These are phyloP conservation scores for Phyllosticta citriasiana DNA, from an alignment of 2,329 filamentous ascomycete species.

Conservation along the genomic window DNA sequence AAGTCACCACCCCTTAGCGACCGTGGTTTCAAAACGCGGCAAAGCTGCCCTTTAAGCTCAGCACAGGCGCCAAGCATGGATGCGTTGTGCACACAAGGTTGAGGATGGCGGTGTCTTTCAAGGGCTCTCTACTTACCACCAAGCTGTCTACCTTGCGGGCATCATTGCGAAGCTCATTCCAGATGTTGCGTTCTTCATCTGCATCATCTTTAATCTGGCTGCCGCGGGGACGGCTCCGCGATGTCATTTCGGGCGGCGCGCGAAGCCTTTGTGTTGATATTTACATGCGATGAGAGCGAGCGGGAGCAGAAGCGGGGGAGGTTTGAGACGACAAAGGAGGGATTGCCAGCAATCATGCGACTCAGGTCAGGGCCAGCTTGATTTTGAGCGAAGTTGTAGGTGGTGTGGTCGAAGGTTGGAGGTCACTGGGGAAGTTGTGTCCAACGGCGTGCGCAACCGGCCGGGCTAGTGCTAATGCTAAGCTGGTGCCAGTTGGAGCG, in stretches of 20 bases:
- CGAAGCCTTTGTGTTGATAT: not conserved
- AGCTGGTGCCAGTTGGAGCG: not conserved
- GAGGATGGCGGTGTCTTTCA: not conserved
- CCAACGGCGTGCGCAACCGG: not conserved
- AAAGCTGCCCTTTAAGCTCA: not conserved
- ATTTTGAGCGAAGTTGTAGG: not conserved
- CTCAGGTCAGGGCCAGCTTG: not conserved
- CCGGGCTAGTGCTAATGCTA: not conserved
- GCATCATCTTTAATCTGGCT: conserved; percentile 38
- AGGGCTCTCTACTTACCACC: conserved; percentile 29
- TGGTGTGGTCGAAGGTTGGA: not conserved
- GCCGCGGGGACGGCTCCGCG: conserved; percentile 34
- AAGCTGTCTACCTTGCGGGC: conserved; percentile 36
- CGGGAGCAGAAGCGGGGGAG: not conserved
- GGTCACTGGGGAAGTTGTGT: not conserved
- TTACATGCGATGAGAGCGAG: not conserved
- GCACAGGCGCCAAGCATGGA: not conserved
- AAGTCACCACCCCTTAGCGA: not conserved
- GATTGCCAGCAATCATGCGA: not conserved
- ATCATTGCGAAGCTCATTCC: conserved; percentile 38
- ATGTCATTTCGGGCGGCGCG: conserved; percentile 28
- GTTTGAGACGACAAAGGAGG: not conserved
- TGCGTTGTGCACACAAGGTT: not conserved
- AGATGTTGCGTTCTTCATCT: conserved; percentile 40
- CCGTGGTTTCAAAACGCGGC: not conserved